Evolutionary conservation across 106 monocot genomes (phyloP), one percentile per base, ranked within the genome.

Genomic region (Amphibolis antarctica): DNA sequence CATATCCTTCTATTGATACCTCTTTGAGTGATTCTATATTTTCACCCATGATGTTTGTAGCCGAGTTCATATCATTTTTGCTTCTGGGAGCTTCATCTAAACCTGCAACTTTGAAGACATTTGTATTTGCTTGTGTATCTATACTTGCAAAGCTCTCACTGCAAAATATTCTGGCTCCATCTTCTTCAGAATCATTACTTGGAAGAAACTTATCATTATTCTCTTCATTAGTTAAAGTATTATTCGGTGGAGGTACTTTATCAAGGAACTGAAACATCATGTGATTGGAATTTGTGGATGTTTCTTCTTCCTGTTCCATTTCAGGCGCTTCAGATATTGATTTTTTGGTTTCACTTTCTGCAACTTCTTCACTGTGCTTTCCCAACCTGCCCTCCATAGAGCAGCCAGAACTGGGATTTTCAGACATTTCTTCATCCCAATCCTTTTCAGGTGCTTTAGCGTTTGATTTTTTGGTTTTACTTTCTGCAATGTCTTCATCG

Each of bases 291-390:
- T 12, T 10, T 36, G 18, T 9, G 23, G 48, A 12, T 48, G 15
- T 28, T 45, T 64, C 63, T 46, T 64, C 63, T 25, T 48, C 63
- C 45, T 1, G 27, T 1, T 28, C 25, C 63, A 46, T 64, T 46
- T 46, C 21, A 47, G 47, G 14, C 14, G 27, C 26, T 46, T 64
- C 23, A 48, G 25, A 64, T 12, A 11, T 18, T 25, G 43, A 61
- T 61, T 21, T 44, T 61, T 42, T 61, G n/a, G 61, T 61, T 61
- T 61, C 13, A 42, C 20, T 44, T 12, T 27, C 26, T 14, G 17
- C 24, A 24, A 26, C 14, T 3, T 48, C 27, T 45, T 48, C 26
- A 21, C 13, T 18, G 24, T 13, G 13, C 44, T 64, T 48, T 15
- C 23, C 23, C 24, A 14, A 6, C 12, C 25, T 42, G 22, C 13